Base-by-base conservation (phyloP, 225 moss, liverwort and hornwort species). In the Physcomitrium patens region DNA sequence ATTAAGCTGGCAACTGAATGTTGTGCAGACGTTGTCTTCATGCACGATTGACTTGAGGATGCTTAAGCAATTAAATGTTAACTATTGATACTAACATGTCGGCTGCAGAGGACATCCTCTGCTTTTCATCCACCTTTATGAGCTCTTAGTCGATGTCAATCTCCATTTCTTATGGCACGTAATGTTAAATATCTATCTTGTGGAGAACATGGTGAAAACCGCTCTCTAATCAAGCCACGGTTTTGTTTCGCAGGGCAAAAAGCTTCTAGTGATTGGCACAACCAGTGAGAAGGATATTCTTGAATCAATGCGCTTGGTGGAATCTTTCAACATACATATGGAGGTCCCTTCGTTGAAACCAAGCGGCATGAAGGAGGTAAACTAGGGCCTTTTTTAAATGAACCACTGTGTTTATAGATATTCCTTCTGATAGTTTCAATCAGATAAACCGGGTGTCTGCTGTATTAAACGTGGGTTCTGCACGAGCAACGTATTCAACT, bases 201-300 rank as follows among this genome's bases (percentile, higher is more conserved):
- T 22, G 20, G 52, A 43, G 50, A 42, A 17, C 22, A 22, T 42
- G 22, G 51, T 52, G 11, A 9, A 49, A 53, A 22, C 6, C 2
- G 7, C 44, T 63, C 42, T 26, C 15, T 19, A 24, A 17, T 18
- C 41, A 44, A 44, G 42, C 4, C 43, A 52, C 8, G 65, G 11
- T 74, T 74, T 67, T 48, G 18, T 67, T 67, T 63, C 67, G 52
- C 81, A 93, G 89, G 90, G 85, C 18, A 87, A 87, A 74, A 93
- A 86, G 62, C 76, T 93, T 65, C 50, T 93, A 77, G 87, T 91
- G 52, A 80, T 91, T 71, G 91, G 87, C 27, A 93, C 93, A 42
- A 87, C 80, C 19, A 93, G 89, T 74, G 83, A 85, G 80, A 68
- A 16, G 67, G 37, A 52, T 1, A 78, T 87, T 14, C 71, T 91